phyloP scores from a whole-genome alignment of 495 filamentous ascomycete species.

The Rostrohypoxylon terebratum region DNA sequence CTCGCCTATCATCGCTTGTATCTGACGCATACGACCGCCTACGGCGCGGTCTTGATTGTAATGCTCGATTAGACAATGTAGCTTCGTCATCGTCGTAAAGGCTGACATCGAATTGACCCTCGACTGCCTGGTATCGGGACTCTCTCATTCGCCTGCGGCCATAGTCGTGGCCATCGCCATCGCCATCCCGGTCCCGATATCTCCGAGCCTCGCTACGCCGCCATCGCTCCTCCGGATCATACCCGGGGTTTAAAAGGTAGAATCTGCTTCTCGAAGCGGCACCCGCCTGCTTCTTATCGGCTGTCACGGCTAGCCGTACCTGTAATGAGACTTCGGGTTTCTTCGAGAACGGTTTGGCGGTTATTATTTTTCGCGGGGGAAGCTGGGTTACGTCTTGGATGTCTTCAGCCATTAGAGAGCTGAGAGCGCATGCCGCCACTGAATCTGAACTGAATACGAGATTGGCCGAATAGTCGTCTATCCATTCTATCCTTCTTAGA shows the following conservation, averaged over 20 bases:
- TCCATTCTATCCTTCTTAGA: conserved; percentile 84
- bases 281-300: conserved; percentile 80
- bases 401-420: conserved; percentile 64
- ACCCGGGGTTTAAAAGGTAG: conserved; percentile 89
- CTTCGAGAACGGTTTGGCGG: conserved; percentile 71
- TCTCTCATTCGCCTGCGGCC: conserved; percentile 61
- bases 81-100: conserved; percentile 80
- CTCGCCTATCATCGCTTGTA: conserved; percentile 47
- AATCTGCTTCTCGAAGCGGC: conserved; percentile 86
- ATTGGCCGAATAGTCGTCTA: conserved; percentile 93
- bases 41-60: conserved; percentile 39
- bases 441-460: conserved; percentile 76
- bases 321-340: conserved; percentile 77
- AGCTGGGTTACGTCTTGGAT: conserved; percentile 60
- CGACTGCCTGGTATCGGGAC: conserved; percentile 58
- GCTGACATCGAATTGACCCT: conserved; percentile 71
- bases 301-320: conserved; percentile 77
- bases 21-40: conserved; percentile 53
- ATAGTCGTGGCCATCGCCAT: conserved; percentile 68
- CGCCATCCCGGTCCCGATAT: conserved; percentile 69
- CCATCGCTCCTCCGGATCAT: conserved; percentile 82
- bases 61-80: conserved; percentile 50
- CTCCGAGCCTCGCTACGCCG: conserved; percentile 61
- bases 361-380: conserved; percentile 62
- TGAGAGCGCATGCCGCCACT: conserved; percentile 77